phyloP scores from a whole-genome alignment of 75 land plant species.

The Picea glauca region DNA sequence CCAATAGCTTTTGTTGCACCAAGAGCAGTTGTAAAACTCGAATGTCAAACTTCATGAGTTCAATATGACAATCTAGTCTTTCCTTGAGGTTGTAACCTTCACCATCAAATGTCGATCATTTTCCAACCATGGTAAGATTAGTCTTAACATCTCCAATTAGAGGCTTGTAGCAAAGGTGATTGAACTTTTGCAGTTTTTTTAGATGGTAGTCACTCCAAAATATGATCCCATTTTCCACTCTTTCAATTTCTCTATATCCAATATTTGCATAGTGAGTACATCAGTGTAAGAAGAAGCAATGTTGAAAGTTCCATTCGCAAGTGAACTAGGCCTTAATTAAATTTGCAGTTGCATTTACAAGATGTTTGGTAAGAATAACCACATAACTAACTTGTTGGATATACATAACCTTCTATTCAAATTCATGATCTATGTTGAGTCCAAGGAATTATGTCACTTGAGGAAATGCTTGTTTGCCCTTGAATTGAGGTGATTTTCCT shows the following conservation, averaged over 20 bases:
- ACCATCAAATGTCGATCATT: constrained; percentile 90
- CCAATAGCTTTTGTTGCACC: constrained; percentile 96
- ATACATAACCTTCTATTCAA: too few species aligned
- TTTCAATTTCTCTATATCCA: constrained; percentile 77
- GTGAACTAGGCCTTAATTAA: too few species aligned
- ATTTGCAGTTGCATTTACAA: too few species aligned
- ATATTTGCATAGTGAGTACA: constrained; percentile 75
- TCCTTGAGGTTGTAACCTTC: not conserved
- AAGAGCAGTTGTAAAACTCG: constrained; percentile 62
- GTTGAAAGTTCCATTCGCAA: constrained; percentile 49
- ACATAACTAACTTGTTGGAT: too few species aligned
- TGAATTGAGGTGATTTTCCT: too few species aligned
- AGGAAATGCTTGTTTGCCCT: too few species aligned
- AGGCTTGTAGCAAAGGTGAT: constrained; percentile 85
- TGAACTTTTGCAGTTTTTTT: constrained; percentile 89
- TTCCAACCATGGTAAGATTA: constrained; percentile 91
- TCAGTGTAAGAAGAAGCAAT: constrained; percentile 68
- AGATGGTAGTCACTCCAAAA: constrained; percentile 92
- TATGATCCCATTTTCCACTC: constrained; percentile 98
- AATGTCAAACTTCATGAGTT: too few species aligned
- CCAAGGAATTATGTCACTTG: too few species aligned
- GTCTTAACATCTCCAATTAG: constrained; percentile 56
- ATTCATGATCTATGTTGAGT: too few species aligned
- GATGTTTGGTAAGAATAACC: not conserved
- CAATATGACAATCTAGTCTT: too few species aligned